These are phyloP conservation scores for Mycena crocata DNA, from an alignment of 768 basidiomycete genomes.

Conservation along the genomic window DNA sequence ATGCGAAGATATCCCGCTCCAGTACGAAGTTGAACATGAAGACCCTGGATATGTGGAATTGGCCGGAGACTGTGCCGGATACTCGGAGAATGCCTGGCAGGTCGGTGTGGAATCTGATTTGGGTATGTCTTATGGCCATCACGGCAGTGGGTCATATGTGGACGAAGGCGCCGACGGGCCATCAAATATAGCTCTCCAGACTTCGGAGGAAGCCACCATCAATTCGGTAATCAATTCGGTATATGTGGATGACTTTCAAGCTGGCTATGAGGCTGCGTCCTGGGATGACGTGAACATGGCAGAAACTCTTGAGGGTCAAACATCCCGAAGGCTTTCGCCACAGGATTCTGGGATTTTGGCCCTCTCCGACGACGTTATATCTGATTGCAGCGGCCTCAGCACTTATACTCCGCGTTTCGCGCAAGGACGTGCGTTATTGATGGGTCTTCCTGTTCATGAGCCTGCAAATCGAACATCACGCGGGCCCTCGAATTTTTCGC, in stretches of 20 bases:
- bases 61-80: not conserved
- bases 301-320: not conserved
- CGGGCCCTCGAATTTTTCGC: conserved; percentile 44
- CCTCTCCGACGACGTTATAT: conserved; percentile 3
- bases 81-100: not conserved
- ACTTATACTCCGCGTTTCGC: conserved; percentile 47
- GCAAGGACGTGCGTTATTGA: conserved; percentile 66
- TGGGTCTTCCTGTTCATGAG: conserved; percentile 45
- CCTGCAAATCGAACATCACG: not conserved
- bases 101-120: conserved; percentile 1
- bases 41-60: conserved; percentile 8
- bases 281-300: not conserved
- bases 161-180: not conserved
- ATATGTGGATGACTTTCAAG: not conserved
- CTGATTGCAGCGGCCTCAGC: conserved; percentile 24
- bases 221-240: conserved; percentile 5
- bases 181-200: not conserved
- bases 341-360: not conserved
- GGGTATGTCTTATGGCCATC: not conserved
- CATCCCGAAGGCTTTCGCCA: not conserved
- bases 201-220: conserved; percentile 8
- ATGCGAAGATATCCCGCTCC: conserved; percentile 12
- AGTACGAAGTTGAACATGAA: not conserved
- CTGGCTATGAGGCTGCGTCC: not conserved
- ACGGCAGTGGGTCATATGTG: not conserved